phyloP scores from a whole-genome alignment of 2,329 filamentous ascomycete genomes.

The Verticillium klebahnii region DNA sequence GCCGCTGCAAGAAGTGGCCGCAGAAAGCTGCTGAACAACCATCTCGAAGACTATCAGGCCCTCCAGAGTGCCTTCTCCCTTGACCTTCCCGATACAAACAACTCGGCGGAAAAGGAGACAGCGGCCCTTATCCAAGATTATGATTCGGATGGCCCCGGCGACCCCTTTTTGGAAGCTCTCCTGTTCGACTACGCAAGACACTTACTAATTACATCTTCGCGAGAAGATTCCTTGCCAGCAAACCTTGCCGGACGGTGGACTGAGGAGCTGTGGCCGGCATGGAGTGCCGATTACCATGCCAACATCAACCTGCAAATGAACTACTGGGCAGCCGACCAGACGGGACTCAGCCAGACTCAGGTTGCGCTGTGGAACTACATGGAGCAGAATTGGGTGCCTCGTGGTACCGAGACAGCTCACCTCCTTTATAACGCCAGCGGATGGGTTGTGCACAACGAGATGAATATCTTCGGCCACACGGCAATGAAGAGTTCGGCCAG shows the following conservation, averaged over 20 bases:
- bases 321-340: slow-evolving; percentile 51
- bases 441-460: slow-evolving; percentile 53
- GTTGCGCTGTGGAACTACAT: slow-evolving; percentile 48
- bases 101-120: slow-evolving; percentile 34
- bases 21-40: slow-evolving; percentile 23
- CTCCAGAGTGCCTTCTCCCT: slow-evolving; percentile 35
- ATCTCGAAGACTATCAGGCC: slow-evolving; percentile 35
- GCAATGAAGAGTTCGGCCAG: slow-evolving; percentile 25
- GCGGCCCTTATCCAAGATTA: slow-evolving; percentile 31
- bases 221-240: slow-evolving; percentile 45
- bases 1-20: slow-evolving; percentile 27
- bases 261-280: slow-evolving; percentile 28
- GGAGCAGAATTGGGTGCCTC: slow-evolving; percentile 45
- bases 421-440: slow-evolving; percentile 49
- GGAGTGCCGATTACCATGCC: slow-evolving; percentile 52
- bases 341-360: slow-evolving; percentile 41
- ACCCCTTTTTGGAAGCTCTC: slow-evolving; percentile 48
- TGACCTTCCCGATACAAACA: slow-evolving; percentile 36
- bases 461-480: slow-evolving; percentile 56
- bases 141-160: slow-evolving; percentile 25
- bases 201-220: slow-evolving; percentile 49
- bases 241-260: slow-evolving; percentile 56
- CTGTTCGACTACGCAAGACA: slow-evolving; percentile 50
- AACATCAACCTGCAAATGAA: slow-evolving; percentile 62
- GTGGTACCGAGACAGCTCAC: slow-evolving; percentile 46